phyloP scores from a whole-genome alignment of 208 protist species.

The Herpetomonas samuelpessoai region DNA sequence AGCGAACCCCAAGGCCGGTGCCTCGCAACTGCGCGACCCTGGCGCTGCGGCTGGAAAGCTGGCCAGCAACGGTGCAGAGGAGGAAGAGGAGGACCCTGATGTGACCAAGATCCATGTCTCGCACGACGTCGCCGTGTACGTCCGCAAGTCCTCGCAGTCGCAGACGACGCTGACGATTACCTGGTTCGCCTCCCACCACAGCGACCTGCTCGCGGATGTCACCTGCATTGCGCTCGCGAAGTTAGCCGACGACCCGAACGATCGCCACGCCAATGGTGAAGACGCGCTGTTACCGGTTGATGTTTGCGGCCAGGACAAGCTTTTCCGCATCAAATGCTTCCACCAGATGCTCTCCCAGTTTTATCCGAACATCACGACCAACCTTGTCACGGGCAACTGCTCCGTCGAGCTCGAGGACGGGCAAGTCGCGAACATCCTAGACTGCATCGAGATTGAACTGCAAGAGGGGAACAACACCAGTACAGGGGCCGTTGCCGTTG shows the following conservation, averaged over 20 bases:
- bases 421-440: constrained; percentile 58
- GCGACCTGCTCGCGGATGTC: constrained; percentile 88
- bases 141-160: constrained; percentile 61
- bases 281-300: constrained; percentile 71
- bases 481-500: constrained; percentile 1
- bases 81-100: constrained; percentile 20
- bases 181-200: constrained; percentile 82
- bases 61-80: constrained; percentile 9
- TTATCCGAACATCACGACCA: constrained; percentile 71
- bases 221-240: constrained; percentile 85
- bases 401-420: constrained; percentile 65
- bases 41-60: not conserved
- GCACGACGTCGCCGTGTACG: constrained; percentile 71
- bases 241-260: constrained; percentile 59
- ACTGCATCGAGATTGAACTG: constrained; percentile 89
- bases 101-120: constrained; percentile 49
- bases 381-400: constrained; percentile 71
- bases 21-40: constrained; percentile 9
- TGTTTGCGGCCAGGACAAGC: constrained; percentile 68
- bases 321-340: constrained; percentile 91
- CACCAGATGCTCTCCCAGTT: constrained; percentile 93
- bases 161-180: constrained; percentile 85
- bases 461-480: constrained; percentile 18
- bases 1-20: constrained; percentile 9
- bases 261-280: constrained; percentile 27